Evolutionary conservation across 2,329 filamentous ascomycete genomes (phyloP), one percentile per base, ranked within the genome.

Genomic region (Alternaria sp.): DNA sequence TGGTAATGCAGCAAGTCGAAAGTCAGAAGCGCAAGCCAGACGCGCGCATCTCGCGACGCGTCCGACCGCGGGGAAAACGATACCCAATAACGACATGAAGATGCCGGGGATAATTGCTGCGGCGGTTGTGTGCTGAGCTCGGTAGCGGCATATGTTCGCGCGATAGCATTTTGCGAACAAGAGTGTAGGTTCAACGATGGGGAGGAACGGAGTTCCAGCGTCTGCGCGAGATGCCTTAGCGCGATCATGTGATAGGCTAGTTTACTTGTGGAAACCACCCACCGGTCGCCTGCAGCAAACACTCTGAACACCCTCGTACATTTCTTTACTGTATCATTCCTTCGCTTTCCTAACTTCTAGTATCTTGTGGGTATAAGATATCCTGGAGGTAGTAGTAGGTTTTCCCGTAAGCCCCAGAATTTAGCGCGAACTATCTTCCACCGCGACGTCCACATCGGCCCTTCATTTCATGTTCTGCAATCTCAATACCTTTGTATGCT

Each of bases 331-430:
- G 2, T 41, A 5, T 0, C 37, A 41, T 41, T 41, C 6, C 37
- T 41, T 18, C 33, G 15, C 33, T 0, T 9, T n/a, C 12, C 1
- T 1, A 3, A 4, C 9, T n/a, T 2, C 9, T 37, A 1, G 6
- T 37, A 37, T 7, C 9, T 8, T 0, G 30, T 1, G 3, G 3
- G 0, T 37, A 37, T 9, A 3, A 15, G 2, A 1, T 33, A 37
- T 10, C 37, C n/a, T 41, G 5, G 37, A 18, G 37, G 37, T 18
- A 0, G 1, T 11, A 15, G 37, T 18, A 41, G 15, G n/a, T 18
- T 41, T 30, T 18, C 9, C 8, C 3, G 15, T 41, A 0, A 9
- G 33, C 33, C n/a, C 37, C 9, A 41, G 4, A 41, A 41, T 18
- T 41, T 41, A 18, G 37, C 37, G 37, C n/a, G n/a, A 18, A 41